A percentile compares a stretch with the other conserved stretches of the same genome.
phyloP scores from a whole-genome alignment of 2,329 filamentous ascomycete genomes.

The Ampelomyces quisqualis region DNA sequence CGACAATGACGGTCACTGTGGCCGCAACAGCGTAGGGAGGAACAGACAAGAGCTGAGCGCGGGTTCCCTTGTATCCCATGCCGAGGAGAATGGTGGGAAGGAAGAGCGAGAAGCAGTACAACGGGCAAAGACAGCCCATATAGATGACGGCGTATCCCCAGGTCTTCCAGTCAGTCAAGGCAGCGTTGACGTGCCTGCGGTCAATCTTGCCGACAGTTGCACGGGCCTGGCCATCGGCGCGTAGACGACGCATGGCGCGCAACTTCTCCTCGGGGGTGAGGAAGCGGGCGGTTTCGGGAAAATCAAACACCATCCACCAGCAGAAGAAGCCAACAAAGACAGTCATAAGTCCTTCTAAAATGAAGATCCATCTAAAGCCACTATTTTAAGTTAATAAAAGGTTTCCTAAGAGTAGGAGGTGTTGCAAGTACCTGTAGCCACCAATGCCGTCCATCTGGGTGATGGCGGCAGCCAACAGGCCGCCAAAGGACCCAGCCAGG shows the following conservation, averaged over 20 bases:
- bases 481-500: slow-evolving; percentile 61
- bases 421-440: slow-evolving; percentile 45
- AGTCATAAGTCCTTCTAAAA: slow-evolving; percentile 42
- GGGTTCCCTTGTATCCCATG: slow-evolving; percentile 58
- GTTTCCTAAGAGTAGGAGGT: not conserved
- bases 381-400: not conserved
- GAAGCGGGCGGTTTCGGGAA: slow-evolving; percentile 61
- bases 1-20: slow-evolving; percentile 66
- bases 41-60: slow-evolving; percentile 70
- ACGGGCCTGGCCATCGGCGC: slow-evolving; percentile 67
- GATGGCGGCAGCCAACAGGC: slow-evolving; percentile 60
- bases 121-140: slow-evolving; percentile 58
- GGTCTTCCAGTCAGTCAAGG: slow-evolving; percentile 53
- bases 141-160: slow-evolving; percentile 60
- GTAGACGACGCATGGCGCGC: slow-evolving; percentile 63
- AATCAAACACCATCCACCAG: slow-evolving; percentile 64
- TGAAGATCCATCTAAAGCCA: slow-evolving; percentile 24
- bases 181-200: slow-evolving; percentile 45
- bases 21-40: slow-evolving; percentile 75
- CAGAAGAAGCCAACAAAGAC: slow-evolving; percentile 41
- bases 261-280: slow-evolving; percentile 54
- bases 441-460: slow-evolving; percentile 60
- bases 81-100: slow-evolving; percentile 53
- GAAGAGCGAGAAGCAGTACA: slow-evolving; percentile 41
- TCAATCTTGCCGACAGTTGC: slow-evolving; percentile 54